Evolutionary conservation across 805 yeast species (phyloP).

Genomic region (Ogataea ramenticola): DNA sequence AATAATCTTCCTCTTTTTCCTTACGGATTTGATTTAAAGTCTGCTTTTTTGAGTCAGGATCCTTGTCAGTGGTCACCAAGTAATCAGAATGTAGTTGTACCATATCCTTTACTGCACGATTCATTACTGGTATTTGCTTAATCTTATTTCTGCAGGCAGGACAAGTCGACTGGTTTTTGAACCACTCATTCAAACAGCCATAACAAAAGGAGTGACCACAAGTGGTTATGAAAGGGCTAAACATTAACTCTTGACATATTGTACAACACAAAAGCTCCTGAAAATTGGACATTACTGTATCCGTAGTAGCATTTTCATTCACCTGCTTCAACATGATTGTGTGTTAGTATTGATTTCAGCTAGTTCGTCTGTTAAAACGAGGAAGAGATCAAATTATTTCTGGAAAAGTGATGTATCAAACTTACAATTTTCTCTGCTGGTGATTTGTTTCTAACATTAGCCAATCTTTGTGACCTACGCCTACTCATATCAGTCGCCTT

Average conservation of each 20-base stretch:
- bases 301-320: too few relatives aligned
- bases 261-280: conserved; percentile 39
- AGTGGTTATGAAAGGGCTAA: conserved; percentile 46
- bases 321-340: too few relatives aligned
- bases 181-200: conserved; percentile 58
- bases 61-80: conserved; percentile 22
- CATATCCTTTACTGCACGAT: conserved; percentile 43
- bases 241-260: conserved; percentile 65
- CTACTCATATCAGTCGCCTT: too few relatives aligned
- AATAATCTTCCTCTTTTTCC: conserved; percentile 28
- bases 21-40: conserved; percentile 19
- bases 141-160: conserved; percentile 58
- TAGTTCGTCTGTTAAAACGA: too few relatives aligned
- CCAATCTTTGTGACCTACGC: too few relatives aligned
- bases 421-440: too few relatives aligned
- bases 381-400: too few relatives aligned
- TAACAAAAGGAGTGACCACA: conserved; percentile 80
- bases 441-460: too few relatives aligned
- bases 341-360: too few relatives aligned
- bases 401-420: too few relatives aligned
- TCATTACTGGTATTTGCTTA: conserved; percentile 42
- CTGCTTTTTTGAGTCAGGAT: conserved; percentile 2
- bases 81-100: conserved; percentile 34
- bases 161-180: conserved; percentile 49
- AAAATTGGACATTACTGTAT: background rate